phyloP scores from a whole-genome alignment of 1,139 yeast species.

The Hansenula lynferdii region DNA sequence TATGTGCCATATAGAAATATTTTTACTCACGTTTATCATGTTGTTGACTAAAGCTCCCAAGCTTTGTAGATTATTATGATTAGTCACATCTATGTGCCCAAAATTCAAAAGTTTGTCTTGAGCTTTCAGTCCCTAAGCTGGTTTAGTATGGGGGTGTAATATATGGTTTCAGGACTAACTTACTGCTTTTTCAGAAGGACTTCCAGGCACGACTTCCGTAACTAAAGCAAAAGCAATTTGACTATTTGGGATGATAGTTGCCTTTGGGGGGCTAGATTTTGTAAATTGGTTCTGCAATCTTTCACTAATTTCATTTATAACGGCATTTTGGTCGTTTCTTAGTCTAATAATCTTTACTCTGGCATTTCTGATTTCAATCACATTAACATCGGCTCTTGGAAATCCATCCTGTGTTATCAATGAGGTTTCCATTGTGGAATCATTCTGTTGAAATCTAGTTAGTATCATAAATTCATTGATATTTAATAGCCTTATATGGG shows the following conservation, averaged over 20 bases:
- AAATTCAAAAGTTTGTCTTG: conserved; percentile 49
- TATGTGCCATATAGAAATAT: not conserved
- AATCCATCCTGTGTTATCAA: conserved; percentile 71
- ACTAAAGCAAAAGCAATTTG: conserved; percentile 56
- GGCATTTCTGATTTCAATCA: conserved; percentile 55
- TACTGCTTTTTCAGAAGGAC: conserved; percentile 45
- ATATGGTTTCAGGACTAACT: conserved; percentile 6
- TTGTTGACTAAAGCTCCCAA: conserved; percentile 30
- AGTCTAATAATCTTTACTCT: conserved; percentile 63
- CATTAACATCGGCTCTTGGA: conserved; percentile 83
- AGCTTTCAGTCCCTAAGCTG: conserved; percentile 25
- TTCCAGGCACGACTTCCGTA: conserved; percentile 37
- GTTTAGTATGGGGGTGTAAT: not conserved
- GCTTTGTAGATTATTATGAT: conserved; percentile 17
- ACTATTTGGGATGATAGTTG: conserved; percentile 5
- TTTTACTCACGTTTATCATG: conserved; percentile 13
- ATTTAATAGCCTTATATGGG: conserved; percentile 5
- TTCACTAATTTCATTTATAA: conserved; percentile 44
- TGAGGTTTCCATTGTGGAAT: conserved; percentile 59
- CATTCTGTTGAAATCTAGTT: conserved; percentile 24
- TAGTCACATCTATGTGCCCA: conserved; percentile 44
- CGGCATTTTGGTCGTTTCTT: conserved; percentile 57
- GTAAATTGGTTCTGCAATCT: conserved; percentile 41
- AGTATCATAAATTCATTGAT: not conserved
- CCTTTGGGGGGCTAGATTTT: conserved; percentile 4